phyloP scores from a whole-genome alignment of 1,139 yeast species.

The Magnusiomyces paraingens region DNA sequence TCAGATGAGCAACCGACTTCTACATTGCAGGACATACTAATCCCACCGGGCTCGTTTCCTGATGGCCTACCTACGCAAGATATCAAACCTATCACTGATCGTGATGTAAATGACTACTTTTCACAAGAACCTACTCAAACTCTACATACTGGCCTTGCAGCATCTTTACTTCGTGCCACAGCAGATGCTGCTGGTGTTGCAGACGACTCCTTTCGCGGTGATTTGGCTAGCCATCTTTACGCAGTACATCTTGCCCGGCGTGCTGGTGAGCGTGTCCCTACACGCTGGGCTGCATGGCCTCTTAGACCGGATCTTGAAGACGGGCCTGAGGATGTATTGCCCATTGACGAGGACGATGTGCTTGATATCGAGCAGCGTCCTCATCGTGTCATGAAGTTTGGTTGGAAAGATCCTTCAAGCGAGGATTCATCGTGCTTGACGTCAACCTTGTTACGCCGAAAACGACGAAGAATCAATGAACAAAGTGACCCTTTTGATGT shows the following conservation, averaged over 20 bases:
- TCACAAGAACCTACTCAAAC: too few relatives aligned
- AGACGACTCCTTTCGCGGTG: too few relatives aligned
- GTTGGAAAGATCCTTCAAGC: conserved; percentile 5
- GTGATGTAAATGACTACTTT: too few relatives aligned
- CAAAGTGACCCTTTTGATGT: conserved; percentile 6
- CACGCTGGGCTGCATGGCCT: conserved; percentile 17
- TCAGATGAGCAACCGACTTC: too few relatives aligned
- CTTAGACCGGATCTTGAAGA: conserved; percentile 4
- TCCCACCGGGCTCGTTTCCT: too few relatives aligned
- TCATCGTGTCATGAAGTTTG: neutral
- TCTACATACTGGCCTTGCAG: neutral
- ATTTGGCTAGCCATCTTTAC: too few relatives aligned
- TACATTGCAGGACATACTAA: too few relatives aligned
- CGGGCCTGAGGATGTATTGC: conserved; percentile 1
- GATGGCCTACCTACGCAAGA: too few relatives aligned
- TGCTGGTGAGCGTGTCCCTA: too few relatives aligned
- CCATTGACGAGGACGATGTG: conserved; percentile 5
- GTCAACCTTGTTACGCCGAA: neutral
- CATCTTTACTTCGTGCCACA: neutral
- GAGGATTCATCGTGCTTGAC: neutral
- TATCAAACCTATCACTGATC: too few relatives aligned
- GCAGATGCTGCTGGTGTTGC: conserved; percentile 1
- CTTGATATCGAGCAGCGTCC: neutral
- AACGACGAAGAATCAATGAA: neutral
- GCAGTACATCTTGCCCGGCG: too few relatives aligned